Evolutionary conservation across 2,329 filamentous ascomycete species (phyloP).

Genomic region (Aspergillus phoenicis): DNA sequence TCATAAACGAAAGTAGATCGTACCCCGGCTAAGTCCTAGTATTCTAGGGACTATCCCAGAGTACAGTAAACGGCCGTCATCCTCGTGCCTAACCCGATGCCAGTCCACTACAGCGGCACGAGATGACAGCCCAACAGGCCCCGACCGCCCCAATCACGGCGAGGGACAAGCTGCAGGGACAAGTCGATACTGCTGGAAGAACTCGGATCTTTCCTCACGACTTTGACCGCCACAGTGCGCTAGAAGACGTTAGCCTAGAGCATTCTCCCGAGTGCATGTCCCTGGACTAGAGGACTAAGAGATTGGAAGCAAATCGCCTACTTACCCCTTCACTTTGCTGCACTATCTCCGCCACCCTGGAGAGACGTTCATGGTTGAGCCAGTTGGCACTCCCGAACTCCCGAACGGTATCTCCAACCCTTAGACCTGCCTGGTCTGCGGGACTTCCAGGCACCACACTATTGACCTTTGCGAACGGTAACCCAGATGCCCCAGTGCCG

Average conservation of each 20-base stretch:
- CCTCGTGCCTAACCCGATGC: not conserved
- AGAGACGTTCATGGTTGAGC: conserved; percentile 82
- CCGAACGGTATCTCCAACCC: conserved; percentile 76
- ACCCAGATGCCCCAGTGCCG: conserved; percentile 48
- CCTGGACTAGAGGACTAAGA: not conserved
- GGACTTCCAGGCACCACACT: conserved; percentile 77
- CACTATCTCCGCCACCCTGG: conserved; percentile 85
- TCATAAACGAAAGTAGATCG: conserved; percentile 5
- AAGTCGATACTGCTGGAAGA: conserved; percentile 57
- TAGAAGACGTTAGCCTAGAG: conserved; percentile 38
- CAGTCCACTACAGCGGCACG: conserved; percentile 66
- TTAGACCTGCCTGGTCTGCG: conserved; percentile 78
- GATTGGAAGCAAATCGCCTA: not conserved
- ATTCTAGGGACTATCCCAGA: not conserved
- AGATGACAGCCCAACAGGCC: conserved; percentile 91
- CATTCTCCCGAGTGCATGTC: not conserved
- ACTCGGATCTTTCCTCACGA: conserved; percentile 54
- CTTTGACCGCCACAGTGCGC: conserved; percentile 71
- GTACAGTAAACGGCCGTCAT: not conserved
- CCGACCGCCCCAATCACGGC: conserved; percentile 83
- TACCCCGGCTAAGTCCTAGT: not conserved
- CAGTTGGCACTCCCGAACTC: conserved; percentile 83
- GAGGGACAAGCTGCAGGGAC: conserved; percentile 72
- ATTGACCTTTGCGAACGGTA: conserved; percentile 87
- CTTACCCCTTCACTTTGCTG: conserved; percentile 86